A percentile compares a stretch with the other conserved stretches of the same genome.
Evolutionary conservation across 2,329 filamentous ascomycete genomes (phyloP).

Genomic region (Cladophialophora bantiana): DNA sequence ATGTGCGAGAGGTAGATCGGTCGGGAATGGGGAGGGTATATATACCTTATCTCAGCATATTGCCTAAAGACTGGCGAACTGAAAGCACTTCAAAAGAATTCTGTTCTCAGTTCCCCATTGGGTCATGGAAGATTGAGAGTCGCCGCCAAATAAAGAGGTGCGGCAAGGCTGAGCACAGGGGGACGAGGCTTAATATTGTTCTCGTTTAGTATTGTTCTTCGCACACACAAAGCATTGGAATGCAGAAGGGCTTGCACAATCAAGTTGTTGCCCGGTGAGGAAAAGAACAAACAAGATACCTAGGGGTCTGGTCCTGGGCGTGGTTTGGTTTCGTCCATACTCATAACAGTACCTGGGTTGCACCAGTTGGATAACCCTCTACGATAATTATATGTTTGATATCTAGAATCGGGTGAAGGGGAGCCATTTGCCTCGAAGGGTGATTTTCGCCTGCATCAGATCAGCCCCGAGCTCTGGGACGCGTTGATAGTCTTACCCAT

Average conservation of each 20-base stretch:
- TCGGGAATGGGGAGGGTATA: neutral
- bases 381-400: neutral
- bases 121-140: neutral
- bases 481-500: constrained; percentile 58
- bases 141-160: constrained; percentile 7
- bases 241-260: neutral
- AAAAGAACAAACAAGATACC: neutral
- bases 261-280: neutral
- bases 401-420: constrained; percentile 56
- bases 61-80: neutral
- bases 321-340: neutral
- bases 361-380: neutral
- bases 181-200: constrained; percentile 39
- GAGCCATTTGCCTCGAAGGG: constrained; percentile 79
- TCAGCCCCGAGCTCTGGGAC: neutral
- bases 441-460: constrained; percentile 70
- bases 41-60: neutral
- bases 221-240: constrained; percentile 20
- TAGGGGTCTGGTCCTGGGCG: neutral
- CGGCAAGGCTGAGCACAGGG: constrained; percentile 29
- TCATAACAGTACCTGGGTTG: neutral
- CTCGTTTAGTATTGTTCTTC: constrained; percentile 37
- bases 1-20: neutral
- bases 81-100: constrained; percentile 8
- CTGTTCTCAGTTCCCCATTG: neutral